phyloP scores from a whole-genome alignment of 164 flowering plant genomes.

The Liquidambar formosana region DNA sequence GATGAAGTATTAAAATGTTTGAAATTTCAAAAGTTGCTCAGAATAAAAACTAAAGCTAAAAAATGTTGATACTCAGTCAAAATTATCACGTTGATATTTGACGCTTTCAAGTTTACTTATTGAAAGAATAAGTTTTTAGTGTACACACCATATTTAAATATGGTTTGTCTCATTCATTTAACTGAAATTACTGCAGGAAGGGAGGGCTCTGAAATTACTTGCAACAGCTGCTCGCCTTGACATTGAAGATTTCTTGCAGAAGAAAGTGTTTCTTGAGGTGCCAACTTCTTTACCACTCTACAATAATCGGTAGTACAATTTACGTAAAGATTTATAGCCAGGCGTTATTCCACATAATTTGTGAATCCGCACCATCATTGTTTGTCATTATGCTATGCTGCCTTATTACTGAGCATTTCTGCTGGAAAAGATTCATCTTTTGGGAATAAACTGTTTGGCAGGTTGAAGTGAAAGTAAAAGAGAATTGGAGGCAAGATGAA shows the following conservation, averaged over 20 bases:
- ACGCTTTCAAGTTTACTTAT: not conserved
- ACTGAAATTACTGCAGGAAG: constrained; percentile 55
- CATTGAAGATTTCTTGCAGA: constrained; percentile 95
- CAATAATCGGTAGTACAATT: too few relatives aligned
- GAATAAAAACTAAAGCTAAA: not conserved
- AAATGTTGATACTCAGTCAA: not conserved
- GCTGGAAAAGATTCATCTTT: not conserved
- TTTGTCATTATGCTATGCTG: too few relatives aligned
- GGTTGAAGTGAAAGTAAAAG: constrained; percentile 91
- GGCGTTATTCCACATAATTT: not conserved
- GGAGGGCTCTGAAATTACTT: constrained; percentile 78
- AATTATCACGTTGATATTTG: not conserved
- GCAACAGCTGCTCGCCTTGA: constrained; percentile 98
- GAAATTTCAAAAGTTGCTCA: not conserved
- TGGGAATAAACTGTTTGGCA: constrained; percentile 22
- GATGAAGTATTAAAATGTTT: not conserved
- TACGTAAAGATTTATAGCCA: too few relatives aligned
- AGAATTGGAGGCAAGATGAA: constrained; percentile 95
- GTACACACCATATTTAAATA: not conserved
- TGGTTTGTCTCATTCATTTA: not conserved
- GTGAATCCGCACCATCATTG: too few relatives aligned
- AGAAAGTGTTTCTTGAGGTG: constrained; percentile 97
- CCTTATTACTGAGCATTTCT: not conserved
- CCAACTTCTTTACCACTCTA: not conserved
- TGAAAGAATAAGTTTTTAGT: not conserved